A percentile compares a stretch with the other conserved stretches of the same genome.
phyloP scores from a whole-genome alignment of 768 basidiomycete species.

The Russula dissimulans region DNA sequence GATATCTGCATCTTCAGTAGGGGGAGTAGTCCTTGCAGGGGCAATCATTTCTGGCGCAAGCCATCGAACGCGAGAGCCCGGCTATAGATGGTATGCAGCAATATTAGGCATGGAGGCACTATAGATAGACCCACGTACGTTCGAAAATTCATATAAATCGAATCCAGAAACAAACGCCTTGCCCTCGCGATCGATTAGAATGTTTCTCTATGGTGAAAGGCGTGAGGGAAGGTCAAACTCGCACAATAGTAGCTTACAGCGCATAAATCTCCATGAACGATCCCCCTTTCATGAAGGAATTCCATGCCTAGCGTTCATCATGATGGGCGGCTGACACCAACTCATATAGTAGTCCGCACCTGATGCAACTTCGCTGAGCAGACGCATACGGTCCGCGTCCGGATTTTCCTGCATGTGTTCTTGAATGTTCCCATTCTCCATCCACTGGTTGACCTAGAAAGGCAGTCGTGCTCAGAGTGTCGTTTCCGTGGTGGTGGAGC shows the following conservation, averaged over 20 bases:
- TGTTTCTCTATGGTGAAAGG: constrained; percentile 30
- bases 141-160: constrained; percentile 28
- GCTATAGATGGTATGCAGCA: constrained; percentile 16
- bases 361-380: constrained; percentile 32
- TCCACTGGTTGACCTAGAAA: constrained; percentile 37
- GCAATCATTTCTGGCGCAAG: constrained; percentile 8
- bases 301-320: constrained; percentile 5
- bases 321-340: constrained; percentile 2
- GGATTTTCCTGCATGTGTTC: constrained; percentile 28
- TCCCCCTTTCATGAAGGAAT: constrained; percentile 12
- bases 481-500: neutral
- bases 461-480: neutral
- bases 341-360: constrained; percentile 22
- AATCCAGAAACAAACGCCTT: constrained; percentile 38
- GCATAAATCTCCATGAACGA: constrained; percentile 20
- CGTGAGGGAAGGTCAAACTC: neutral
- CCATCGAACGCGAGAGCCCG: constrained; percentile 15
- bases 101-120: neutral
- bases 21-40: neutral
- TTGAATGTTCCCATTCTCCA: constrained; percentile 34
- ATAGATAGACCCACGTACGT: neutral
- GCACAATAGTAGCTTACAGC: constrained; percentile 14
- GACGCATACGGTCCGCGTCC: constrained; percentile 29
- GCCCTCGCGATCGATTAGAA: constrained; percentile 34
- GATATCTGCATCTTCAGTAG: constrained; percentile 1